Base-by-base conservation (phyloP, 768 basidiomycete genomes). In the Paxillus involutus region DNA sequence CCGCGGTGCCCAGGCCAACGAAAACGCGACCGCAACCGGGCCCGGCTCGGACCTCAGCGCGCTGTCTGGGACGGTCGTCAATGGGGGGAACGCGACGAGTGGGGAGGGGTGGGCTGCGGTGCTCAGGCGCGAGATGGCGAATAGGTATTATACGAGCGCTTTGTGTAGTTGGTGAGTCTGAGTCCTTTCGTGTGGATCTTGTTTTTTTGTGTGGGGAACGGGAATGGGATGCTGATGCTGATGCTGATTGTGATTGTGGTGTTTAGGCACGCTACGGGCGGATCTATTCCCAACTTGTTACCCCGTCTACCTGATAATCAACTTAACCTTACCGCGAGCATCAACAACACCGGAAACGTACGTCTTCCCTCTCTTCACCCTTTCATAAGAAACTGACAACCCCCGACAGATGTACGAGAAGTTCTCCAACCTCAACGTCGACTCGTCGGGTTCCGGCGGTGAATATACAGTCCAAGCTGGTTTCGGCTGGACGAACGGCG, bases 111-210 rank as follows among this genome's bases (percentile, higher is more conserved):
- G 89, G 90, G 76, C 72, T 4, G 70, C 76, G 16, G 73, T 78
- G 6, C 74, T 95, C 16, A 76, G 76, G 61, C 80, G 89, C 42
- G 84, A 91, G 65, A 74, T 94, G 56, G 91, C 89, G 8, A 95
- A 96, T 65, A 80, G 95, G 37, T 96, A 94, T 68, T 76, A 90
- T 60, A 75, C 87, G 26, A 88, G 91, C 57, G 83, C 84, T 1
- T 79, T 96, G 57, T 97, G 95, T 70, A 92, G 90, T 60, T 98
- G 95, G 94, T 91, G 57, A 61, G n/a, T n/a, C n/a, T n/a, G n/a
- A n/a, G n/a, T n/a, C n/a, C n/a, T n/a, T n/a, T n/a, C n/a, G n/a
- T n/a, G n/a, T n/a, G n/a, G n/a, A n/a, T n/a, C n/a, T n/a, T n/a
- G n/a, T 36, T 59, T 26, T 19, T 3, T 19, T 52, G 10, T 17